Conservation (phyloP, 176 grass and related monocot species). For the Microstegium vimineum region DNA sequence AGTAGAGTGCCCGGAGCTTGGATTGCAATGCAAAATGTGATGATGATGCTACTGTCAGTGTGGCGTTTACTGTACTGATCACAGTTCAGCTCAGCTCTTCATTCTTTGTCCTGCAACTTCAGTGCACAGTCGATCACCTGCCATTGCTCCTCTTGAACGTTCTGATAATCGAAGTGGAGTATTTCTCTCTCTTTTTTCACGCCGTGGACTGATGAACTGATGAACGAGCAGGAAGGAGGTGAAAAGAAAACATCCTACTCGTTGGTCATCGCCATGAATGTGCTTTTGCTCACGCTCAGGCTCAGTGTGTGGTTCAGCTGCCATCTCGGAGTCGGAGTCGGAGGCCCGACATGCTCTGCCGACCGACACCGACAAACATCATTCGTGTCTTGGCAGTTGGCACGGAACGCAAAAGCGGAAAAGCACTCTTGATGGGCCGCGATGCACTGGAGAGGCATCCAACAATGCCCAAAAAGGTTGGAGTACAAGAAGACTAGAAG, state of each 20-base stretch:
- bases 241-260: neutral
- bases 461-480: neutral
- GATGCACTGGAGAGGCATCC: neutral
- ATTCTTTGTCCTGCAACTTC: neutral
- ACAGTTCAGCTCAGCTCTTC: neutral
- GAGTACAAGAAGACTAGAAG: too few relatives aligned
- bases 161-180: neutral
- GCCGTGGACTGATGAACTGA: neutral
- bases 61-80: slow-evolving; percentile 32
- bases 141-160: neutral
- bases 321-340: neutral
- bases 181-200: neutral
- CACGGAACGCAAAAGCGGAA: neutral
- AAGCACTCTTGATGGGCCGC: neutral
- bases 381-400: neutral
- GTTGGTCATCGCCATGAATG: neutral
- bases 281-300: neutral
- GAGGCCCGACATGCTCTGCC: neutral
- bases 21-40: slow-evolving; percentile 25
- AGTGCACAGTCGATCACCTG: too few relatives aligned
- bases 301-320: neutral
- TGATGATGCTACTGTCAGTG: slow-evolving; percentile 12
- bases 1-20: slow-evolving; percentile 33
- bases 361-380: slow-evolving; percentile 22
- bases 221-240: neutral